Base-by-base conservation (phyloP, 352 stramenopile genomes). In the Phytophthora meadii region DNA sequence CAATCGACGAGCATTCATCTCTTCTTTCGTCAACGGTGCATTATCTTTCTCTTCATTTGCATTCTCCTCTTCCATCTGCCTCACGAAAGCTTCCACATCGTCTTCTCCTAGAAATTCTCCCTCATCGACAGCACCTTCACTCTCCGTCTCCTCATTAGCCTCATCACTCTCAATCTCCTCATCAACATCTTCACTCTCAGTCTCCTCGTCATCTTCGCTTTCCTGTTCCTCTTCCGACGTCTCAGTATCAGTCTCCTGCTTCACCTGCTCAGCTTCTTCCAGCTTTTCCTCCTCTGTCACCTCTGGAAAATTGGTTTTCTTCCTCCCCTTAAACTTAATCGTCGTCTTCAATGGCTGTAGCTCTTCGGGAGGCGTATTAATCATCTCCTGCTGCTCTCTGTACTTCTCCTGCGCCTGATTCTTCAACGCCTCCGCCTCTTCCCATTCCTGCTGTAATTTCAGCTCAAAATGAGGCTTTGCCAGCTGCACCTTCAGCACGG, bases 401-500 rank as follows among this genome's bases (percentile, higher is more conserved):
- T 25, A 25, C 17, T 17, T 53, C 34, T 49, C 46, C 8, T 17
- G 7, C 5, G 32, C 39, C 24, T 56, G 14, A 14, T 61, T 48
- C n/a, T 7, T 27, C 54, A 60, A 44, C 2, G 30, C 14, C 11
- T 55, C 17, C 8, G 9, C 41, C 9, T 72, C 19, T 37, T 70
- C 46, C 59, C 78, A 82, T 63, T 92, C 83, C 14, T 55, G 40
- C 53, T 71, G 54, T 39, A 92, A 57, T 15, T 80, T 70, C 32
- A 63, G 46, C 34, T 75, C 27, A 50, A 76, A 94, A 54, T 89
- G 76, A 10, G 74, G 75, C 46, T 74, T 74, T 1, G 86, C 86
- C n/a, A 45, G 17, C 52, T 91, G 81, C 49, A 94, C 79, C 27
- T 76, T 74, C 12, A 94, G 67, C 47, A 90, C 50, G 7, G 54